These are phyloP conservation scores for Aegilops tauschii DNA, from an alignment of 176 grass and related monocot species.

Conservation along the genomic window DNA sequence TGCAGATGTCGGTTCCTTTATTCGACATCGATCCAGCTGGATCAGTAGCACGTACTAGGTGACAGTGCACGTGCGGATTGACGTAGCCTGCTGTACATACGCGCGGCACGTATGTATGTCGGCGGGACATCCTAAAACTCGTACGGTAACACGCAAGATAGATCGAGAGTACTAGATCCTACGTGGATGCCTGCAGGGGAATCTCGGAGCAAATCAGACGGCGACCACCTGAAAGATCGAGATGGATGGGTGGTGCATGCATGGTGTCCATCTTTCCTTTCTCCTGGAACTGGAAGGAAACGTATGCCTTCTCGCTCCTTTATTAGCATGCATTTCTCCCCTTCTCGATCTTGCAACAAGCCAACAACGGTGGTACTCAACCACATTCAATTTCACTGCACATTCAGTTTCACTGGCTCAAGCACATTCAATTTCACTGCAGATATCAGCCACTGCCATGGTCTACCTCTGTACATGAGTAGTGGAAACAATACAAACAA, in stretches of 20 bases:
- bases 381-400: conserved; percentile 4
- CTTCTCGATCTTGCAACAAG: neutral
- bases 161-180: no score
- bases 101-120: neutral
- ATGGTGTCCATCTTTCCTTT: neutral
- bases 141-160: neutral
- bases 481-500: neutral
- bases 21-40: no score
- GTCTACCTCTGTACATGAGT: neutral
- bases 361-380: neutral
- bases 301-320: no score
- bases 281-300: neutral
- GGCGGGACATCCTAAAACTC: neutral
- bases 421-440: conserved; percentile 5
- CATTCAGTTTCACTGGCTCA: neutral
- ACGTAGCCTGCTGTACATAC: neutral
- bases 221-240: neutral
- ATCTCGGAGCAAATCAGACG: neutral
- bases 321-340: neutral
- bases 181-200: neutral
- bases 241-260: neutral
- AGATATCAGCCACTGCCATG: neutral
- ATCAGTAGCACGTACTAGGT: neutral
- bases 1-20: no score
- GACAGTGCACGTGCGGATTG: neutral